A percentile compares a stretch with the other conserved stretches of the same genome.
Conservation (phyloP, 2,329 filamentous ascomycete genomes). For the Calonectria fujianensis region DNA sequence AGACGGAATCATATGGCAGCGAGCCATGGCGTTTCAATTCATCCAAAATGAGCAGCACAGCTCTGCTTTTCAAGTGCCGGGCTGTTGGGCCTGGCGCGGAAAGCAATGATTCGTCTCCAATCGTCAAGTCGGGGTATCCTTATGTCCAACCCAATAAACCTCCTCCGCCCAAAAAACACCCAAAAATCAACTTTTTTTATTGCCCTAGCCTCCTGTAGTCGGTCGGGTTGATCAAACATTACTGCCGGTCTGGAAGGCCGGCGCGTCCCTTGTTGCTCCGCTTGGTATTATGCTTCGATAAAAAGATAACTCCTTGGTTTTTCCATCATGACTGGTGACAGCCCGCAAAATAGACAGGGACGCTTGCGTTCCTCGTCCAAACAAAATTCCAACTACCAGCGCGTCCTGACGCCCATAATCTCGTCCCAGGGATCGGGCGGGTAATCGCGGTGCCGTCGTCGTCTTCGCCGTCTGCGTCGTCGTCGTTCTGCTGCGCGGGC, state of each 20-base stretch:
- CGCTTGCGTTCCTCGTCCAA: slow-evolving; percentile 16
- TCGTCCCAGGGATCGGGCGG: slow-evolving; percentile 49
- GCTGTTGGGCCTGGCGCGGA: slow-evolving; percentile 1
- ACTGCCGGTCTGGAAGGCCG: slow-evolving; percentile 6
- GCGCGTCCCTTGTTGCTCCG: slow-evolving; percentile 8
- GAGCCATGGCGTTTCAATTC: neutral
- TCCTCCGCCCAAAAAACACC: slow-evolving; percentile 7
- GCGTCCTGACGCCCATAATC: slow-evolving; percentile 34
- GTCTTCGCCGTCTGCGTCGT: slow-evolving; percentile 43
- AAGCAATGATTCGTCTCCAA: slow-evolving; percentile 18
- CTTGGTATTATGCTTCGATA: slow-evolving; percentile 9
- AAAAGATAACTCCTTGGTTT: slow-evolving; percentile 21
- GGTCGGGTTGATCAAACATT: slow-evolving; percentile 29
- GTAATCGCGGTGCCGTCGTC: slow-evolving; percentile 41
- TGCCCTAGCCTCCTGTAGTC: neutral
- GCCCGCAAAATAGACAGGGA: neutral
- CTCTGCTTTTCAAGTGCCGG: neutral
- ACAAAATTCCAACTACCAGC: slow-evolving; percentile 8
- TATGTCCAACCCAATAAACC: slow-evolving; percentile 14
- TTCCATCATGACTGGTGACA: slow-evolving; percentile 9
- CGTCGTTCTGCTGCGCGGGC: slow-evolving; percentile 45
- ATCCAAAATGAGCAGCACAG: slow-evolving; percentile 1
- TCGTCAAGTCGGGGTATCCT: slow-evolving; percentile 27
- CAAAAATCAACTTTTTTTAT: neutral
- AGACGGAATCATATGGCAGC: neutral